Evolutionary conservation across 2,329 filamentous ascomycete genomes (phyloP).

Genomic region (Penicillium sp.): DNA sequence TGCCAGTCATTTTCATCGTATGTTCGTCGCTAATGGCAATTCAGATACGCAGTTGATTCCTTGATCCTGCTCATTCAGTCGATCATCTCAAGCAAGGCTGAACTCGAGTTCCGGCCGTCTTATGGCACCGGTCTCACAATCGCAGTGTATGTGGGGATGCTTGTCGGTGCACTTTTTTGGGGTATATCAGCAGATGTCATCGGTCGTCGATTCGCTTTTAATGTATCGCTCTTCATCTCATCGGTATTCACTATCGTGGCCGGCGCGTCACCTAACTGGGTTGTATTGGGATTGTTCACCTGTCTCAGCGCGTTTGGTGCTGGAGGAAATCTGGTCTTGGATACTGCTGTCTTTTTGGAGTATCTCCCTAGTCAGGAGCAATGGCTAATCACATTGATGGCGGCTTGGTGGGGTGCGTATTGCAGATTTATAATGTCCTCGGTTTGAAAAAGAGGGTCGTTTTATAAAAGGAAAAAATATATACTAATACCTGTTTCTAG

Average conservation of each 20-base stretch:
- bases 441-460: constrained; percentile 14
- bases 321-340: constrained; percentile 61
- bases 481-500: constrained; percentile 16
- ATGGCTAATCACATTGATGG: constrained; percentile 49
- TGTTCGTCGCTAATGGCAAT: constrained; percentile 14
- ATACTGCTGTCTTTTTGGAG: constrained; percentile 58
- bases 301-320: constrained; percentile 61
- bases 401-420: constrained; percentile 29
- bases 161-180: constrained; percentile 58
- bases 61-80: constrained; percentile 36
- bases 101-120: constrained; percentile 25
- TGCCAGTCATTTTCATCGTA: neutral
- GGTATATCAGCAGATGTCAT: constrained; percentile 65
- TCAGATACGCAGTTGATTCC: constrained; percentile 30
- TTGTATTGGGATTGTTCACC: constrained; percentile 60
- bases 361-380: constrained; percentile 57
- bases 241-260: constrained; percentile 61
- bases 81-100: constrained; percentile 26
- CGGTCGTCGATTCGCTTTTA: constrained; percentile 65
- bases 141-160: constrained; percentile 40
- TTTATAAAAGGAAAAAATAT: neutral
- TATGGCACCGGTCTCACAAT: constrained; percentile 35
- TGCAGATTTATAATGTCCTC: constrained; percentile 18
- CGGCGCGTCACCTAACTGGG: constrained; percentile 64
- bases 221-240: constrained; percentile 61